phyloP scores from a whole-genome alignment of 371 early-diverging fungal species.

The Apophysomyces ossiformis region DNA sequence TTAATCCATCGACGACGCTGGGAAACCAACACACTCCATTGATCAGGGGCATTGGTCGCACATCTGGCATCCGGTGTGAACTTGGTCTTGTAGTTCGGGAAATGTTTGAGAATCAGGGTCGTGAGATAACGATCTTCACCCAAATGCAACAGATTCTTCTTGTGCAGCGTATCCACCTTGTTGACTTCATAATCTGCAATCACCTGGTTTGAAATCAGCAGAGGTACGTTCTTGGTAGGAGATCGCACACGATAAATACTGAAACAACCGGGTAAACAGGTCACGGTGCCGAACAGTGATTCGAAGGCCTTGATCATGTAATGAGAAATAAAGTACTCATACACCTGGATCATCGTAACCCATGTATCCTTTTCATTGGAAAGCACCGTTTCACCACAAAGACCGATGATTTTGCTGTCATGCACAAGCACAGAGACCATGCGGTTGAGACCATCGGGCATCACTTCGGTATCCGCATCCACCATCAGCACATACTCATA shows the following conservation, averaged over 20 bases:
- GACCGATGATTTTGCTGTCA: conserved; percentile 82
- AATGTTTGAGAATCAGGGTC: conserved; percentile 97
- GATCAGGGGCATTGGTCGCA: conserved; percentile 93
- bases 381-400: conserved; percentile 86
- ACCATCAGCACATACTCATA: conserved; percentile 73
- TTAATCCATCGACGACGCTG: conserved; percentile 98
- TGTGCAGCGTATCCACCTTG: conserved; percentile 96
- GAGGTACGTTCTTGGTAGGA: conserved; percentile 80
- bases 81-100: conserved; percentile 92
- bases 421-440: conserved; percentile 80
- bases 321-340: conserved; percentile 90
- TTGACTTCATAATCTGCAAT: conserved; percentile 95
- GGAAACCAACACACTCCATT: conserved; percentile 89
- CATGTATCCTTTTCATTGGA: conserved; percentile 89
- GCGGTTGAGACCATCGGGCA: conserved; percentile 69
- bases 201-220: conserved; percentile 89
- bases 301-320: conserved; percentile 89
- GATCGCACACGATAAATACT: conserved; percentile 94
- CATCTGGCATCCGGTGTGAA: conserved; percentile 96
- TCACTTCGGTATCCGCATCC: conserved; percentile 75
- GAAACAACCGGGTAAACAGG: conserved; percentile 93
- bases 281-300: conserved; percentile 86
- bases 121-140: conserved; percentile 93
- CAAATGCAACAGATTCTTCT: conserved; percentile 84
- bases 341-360: conserved; percentile 94